Conservation (phyloP, 2,329 filamentous ascomycete genomes). For the Ophiostoma quercus region DNA sequence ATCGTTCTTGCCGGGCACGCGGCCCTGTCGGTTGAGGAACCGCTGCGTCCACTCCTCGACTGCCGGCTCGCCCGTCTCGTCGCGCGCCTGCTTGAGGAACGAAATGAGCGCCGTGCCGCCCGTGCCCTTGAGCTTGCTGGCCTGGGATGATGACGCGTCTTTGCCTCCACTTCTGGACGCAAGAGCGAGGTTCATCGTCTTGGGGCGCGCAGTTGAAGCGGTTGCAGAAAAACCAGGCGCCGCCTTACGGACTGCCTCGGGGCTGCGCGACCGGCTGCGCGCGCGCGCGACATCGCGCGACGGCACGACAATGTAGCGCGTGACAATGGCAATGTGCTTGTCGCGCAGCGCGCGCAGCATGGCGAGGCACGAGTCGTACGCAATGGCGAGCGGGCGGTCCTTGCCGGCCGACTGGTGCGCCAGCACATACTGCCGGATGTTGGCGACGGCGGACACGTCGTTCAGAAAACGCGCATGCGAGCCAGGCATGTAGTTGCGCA, state of each 20-base stretch:
- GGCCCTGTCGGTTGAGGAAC: conserved; percentile 52
- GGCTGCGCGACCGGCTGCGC: conserved; percentile 55
- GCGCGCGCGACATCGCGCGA: conserved; percentile 64
- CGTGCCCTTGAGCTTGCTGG: conserved; percentile 61
- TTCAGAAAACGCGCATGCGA: conserved; percentile 83
- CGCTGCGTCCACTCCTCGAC: conserved; percentile 60
- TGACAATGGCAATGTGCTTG: conserved; percentile 94
- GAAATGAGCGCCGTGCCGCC: conserved; percentile 91
- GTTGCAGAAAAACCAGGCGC: neutral
- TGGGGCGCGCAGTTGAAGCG: conserved; percentile 24
- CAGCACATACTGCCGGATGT: conserved; percentile 80
- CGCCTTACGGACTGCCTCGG: conserved; percentile 39
- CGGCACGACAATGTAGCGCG: conserved; percentile 88
- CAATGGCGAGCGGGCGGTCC: conserved; percentile 64
- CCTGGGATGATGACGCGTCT: conserved; percentile 25
- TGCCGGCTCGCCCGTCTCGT: conserved; percentile 91
- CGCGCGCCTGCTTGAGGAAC: conserved; percentile 91
- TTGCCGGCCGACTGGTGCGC: conserved; percentile 39
- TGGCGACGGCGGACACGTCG: conserved; percentile 72
- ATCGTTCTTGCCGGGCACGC: conserved; percentile 48
- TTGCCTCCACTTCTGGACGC: conserved; percentile 12
- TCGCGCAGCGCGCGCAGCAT: conserved; percentile 69
- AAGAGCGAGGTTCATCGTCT: conserved; percentile 24
- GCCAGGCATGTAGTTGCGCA: conserved; percentile 96
- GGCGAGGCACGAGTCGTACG: conserved; percentile 84